Evolutionary conservation across 2,329 filamentous ascomycete species (phyloP), one percentile per base, ranked within the genome.

Genomic region (Alternaria burnsii): DNA sequence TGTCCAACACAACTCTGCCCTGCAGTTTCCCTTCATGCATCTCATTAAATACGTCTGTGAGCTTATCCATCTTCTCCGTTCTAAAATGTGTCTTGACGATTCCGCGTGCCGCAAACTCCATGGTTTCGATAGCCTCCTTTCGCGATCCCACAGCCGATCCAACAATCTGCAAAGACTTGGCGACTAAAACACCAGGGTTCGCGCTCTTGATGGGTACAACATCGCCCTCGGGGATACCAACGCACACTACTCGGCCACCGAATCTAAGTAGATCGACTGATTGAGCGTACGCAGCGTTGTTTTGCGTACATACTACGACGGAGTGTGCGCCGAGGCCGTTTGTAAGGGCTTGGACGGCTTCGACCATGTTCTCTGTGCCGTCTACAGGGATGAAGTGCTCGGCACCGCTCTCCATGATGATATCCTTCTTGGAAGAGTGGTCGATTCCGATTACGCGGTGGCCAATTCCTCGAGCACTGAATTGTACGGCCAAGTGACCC

Each of bases 331-430:
- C 88, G 7, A 87, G 76, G 0, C 87, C 87, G 3, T 81, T 83
- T 0, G 87, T 87, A 1, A 87, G 75, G 36, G 80, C 81, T 67
- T 85, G 83, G 50, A 91, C 86, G 44, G 88, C 84, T 26, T 82
- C 81, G 5, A 80, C 81, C 7, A 88, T 80, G 12, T 82, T 81
- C 38, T 74, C 72, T 32, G 82, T 83, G 44, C 84, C 81, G 30
- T 87, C 86, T 59, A 90, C 81, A 62, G 89, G 87, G 59, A 91
- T 80, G 76, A 91, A 91, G 65, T 86, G 83, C 71, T 91, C 88
- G 0, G 88, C 88, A 9, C 89, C 89, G n/a, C 82, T 87, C 0
- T 85, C 81, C 48, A 83, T 83, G 10, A 86, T 83, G 2, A 90
- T 71, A 12, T 84, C 93, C 67, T 86, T 85, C 74, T 91, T 91